phyloP scores from a whole-genome alignment of 345 rosid genomes.

The Trapa bicornis region DNA sequence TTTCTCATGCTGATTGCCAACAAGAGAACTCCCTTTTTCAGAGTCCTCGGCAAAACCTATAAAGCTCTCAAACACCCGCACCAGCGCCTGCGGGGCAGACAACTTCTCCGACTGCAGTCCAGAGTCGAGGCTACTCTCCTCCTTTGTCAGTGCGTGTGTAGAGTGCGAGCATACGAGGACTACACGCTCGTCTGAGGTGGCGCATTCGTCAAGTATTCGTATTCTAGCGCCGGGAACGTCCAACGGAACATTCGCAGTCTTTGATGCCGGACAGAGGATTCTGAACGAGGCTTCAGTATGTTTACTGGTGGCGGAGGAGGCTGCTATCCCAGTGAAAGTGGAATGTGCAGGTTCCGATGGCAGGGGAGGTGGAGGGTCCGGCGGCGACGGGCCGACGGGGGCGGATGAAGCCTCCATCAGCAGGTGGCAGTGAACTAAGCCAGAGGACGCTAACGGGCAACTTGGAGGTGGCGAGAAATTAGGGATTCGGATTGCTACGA shows the following conservation, averaged over 20 bases:
- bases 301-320: constrained; percentile 1
- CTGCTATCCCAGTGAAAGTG: background rate
- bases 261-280: constrained; percentile 27
- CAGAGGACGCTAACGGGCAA: background rate
- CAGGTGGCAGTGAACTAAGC: background rate
- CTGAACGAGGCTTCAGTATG: constrained; percentile 14
- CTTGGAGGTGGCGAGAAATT: background rate
- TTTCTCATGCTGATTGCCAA: constrained; percentile 21
- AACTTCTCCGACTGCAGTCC: constrained; percentile 25
- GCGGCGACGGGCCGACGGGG: constrained; percentile 15
- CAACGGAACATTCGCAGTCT: constrained; percentile 17
- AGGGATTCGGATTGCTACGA: background rate
- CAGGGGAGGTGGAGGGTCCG: background rate
- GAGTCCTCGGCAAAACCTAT: constrained; percentile 34
- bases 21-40: constrained; percentile 5
- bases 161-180: constrained; percentile 12
- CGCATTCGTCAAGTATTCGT: constrained; percentile 26
- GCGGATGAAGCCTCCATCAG: constrained; percentile 5
- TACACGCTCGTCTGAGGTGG: constrained; percentile 23
- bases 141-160: background rate
- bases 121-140: background rate
- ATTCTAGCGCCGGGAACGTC: constrained; percentile 21
- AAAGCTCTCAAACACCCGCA: constrained; percentile 54
- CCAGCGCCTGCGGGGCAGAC: constrained; percentile 37
- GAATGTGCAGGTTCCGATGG: background rate